phyloP scores from a whole-genome alignment of 2,329 filamentous ascomycete genomes.

The Aureobasidium mangrovei region DNA sequence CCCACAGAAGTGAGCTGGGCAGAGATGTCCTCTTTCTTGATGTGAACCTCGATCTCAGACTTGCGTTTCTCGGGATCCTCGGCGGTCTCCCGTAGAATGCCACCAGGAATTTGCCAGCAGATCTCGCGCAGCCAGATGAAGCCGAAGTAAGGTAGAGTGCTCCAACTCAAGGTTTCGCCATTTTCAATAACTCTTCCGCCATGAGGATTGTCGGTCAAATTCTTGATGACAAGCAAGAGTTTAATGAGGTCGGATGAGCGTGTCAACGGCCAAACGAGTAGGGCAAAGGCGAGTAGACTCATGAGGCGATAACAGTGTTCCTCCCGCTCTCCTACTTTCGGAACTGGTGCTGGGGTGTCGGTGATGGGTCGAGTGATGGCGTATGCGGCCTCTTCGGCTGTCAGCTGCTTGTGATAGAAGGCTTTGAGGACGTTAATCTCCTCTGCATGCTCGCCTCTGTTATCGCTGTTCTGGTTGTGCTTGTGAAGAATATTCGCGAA shows the following conservation, averaged over 20 bases:
- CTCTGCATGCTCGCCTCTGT: neutral
- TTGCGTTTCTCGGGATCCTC: neutral
- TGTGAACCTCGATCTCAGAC: neutral
- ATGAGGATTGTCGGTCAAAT: neutral
- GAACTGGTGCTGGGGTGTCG: too few relatives aligned
- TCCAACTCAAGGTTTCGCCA: neutral
- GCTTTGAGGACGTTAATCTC: too few relatives aligned
- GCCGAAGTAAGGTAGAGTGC: neutral
- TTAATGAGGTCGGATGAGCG: neutral
- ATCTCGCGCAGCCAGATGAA: neutral
- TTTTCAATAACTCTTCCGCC: neutral
- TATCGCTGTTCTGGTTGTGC: too few relatives aligned
- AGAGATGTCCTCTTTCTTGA: neutral
- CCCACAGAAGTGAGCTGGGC: neutral
- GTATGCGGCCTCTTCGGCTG: neutral
- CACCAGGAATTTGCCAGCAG: neutral
- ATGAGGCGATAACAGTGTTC: neutral
- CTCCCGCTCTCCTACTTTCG: too few relatives aligned
- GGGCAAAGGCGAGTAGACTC: neutral
- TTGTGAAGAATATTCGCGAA: too few relatives aligned
- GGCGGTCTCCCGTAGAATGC: neutral
- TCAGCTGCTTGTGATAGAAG: neutral
- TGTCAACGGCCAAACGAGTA: neutral
- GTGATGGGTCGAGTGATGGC: neutral
- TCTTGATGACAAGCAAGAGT: neutral